Base-by-base conservation (phyloP, 306 rosid species). In the Parietaria judaica region DNA sequence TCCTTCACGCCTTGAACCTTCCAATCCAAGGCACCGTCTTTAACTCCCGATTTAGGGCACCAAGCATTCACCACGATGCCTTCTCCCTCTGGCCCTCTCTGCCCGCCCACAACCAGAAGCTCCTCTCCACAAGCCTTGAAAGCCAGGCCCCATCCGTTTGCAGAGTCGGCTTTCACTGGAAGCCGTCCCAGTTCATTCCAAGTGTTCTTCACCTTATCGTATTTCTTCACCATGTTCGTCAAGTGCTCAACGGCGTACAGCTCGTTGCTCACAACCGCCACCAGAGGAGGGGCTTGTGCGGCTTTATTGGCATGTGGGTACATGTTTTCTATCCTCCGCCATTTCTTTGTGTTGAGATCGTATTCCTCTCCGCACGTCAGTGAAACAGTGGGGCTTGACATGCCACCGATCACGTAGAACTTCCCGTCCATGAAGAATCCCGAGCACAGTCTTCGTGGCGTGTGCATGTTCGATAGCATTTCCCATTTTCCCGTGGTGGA, bases 101-200 rank as follows among this genome's bases (percentile, higher is more conserved):
- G 98, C 61, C 98, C 98, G 34, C 95, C 98, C 60, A 88, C 96
- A 52, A 91, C 89, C 73, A 91, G 76, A 72, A 91, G 84, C 45
- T 80, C 61, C 60, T 83, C 81, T 63, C 95, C 98, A 69, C 90
- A 91, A 44, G 98, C 96, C 90, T 91, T 91, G 84, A 91, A 91
- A 77, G 92, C 98, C 50, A 91, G 72, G 49, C 96, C 96, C 98
- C 98, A 92, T 53, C 96, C 96, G 58, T 86, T 86, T 39, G 95
- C 80, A 49, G 81, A 69, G 80, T 85, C 96, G 3, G 96, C 92
- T 65, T 94, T 82, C 41, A 87, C 95, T 0, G 96, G 96, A 72
- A 92, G 98, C 73, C 96, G 79, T 63, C 96, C 96, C 81, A 92
- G 68, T 60, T 74, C 90, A 62, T 63, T 63, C 98, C 98, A 92